Evolutionary conservation across 2,329 filamentous ascomycete genomes (phyloP), one percentile per base, ranked within the genome.

Genomic region (Bipolaris zeicola): DNA sequence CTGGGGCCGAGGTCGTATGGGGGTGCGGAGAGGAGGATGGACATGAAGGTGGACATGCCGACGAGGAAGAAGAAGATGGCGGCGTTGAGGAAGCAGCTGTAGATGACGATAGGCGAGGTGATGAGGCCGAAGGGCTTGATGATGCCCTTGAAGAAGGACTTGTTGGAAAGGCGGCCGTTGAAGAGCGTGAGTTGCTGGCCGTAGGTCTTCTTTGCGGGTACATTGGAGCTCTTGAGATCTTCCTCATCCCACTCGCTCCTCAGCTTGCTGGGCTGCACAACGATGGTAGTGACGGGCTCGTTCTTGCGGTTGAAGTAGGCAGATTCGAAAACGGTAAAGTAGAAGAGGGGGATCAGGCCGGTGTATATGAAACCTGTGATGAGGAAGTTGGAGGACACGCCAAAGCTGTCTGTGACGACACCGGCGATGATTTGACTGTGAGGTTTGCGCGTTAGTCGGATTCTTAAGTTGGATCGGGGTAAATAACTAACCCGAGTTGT

Each of bases 31-130:
- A 62, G 18, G 13, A 62, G 48, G 11, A 62, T 62, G 5, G 60
- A 58, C 44, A 62, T 52, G 26, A 59, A 59, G 28, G 57, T 59
- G 16, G 39, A 45, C 11, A 57, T 50, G 28, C 56, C 59, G 8
- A 47, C 60, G 11, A 62, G 57, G 37, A 60, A 48, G 18, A 58
- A 18, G 42, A 62, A 58, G 4, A 62, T 34, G 6, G 49, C 46
- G 18, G 39, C 31, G 51, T 60, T 60, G 38, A 62, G 48, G 37
- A 62, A 55, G 36, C 59, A 59, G 49, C 56, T 62, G 57, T 57
- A 62, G 11, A 60, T 24, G 6, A 62, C 60, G 16, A 57, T 53
- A 16, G 60, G 60, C 0, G 50, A 60, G 14, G 45, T 36, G 38
- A 62, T 38, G 38, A 62, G 50, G 13, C 53, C 57, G 1, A 62